phyloP scores from a whole-genome alignment of 768 basidiomycete species.

The Plicaturopsis crispa region DNA sequence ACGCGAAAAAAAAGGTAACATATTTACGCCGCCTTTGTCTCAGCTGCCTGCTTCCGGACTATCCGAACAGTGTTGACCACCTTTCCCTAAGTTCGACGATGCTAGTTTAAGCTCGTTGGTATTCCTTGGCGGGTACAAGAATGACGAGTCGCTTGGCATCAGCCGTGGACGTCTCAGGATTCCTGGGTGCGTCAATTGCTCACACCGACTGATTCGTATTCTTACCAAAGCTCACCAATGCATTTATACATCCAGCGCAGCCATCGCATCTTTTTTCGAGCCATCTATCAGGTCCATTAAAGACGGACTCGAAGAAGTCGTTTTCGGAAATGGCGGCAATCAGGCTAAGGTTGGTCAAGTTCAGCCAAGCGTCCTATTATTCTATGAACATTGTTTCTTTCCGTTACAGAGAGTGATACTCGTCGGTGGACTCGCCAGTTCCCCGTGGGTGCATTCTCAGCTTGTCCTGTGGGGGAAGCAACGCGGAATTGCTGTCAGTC shows the following conservation, averaged over 20 bases:
- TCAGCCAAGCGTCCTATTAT: too few species aligned
- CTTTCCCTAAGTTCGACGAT: conserved; percentile 8
- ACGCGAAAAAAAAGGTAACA: conserved; percentile 16
- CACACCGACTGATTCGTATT: neutral
- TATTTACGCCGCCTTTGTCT: too few species aligned
- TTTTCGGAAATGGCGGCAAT: conserved; percentile 11
- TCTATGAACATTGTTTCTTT: neutral
- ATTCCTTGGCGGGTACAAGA: conserved; percentile 9
- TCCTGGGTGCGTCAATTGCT: conserved; percentile 7
- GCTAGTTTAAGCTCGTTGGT: conserved; percentile 8
- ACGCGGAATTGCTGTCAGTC: conserved; percentile 15
- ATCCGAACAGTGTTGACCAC: neutral
- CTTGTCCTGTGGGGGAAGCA: conserved; percentile 14
- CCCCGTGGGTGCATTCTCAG: conserved; percentile 17
- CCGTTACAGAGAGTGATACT: conserved; percentile 18
- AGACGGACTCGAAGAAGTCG: conserved; percentile 10
- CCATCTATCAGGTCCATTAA: conserved; percentile 10
- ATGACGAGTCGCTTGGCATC: conserved; percentile 7
- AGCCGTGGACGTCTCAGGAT: conserved; percentile 13
- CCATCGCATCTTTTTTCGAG: conserved; percentile 12
- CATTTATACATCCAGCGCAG: conserved; percentile 1
- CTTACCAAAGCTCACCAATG: neutral
- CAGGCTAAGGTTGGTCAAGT: conserved; percentile 9
- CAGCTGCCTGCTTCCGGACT: neutral
- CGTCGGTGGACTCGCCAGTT: conserved; percentile 22